Base-by-base conservation (phyloP, 345 rosid species). In the Populus ilicifolia region DNA sequence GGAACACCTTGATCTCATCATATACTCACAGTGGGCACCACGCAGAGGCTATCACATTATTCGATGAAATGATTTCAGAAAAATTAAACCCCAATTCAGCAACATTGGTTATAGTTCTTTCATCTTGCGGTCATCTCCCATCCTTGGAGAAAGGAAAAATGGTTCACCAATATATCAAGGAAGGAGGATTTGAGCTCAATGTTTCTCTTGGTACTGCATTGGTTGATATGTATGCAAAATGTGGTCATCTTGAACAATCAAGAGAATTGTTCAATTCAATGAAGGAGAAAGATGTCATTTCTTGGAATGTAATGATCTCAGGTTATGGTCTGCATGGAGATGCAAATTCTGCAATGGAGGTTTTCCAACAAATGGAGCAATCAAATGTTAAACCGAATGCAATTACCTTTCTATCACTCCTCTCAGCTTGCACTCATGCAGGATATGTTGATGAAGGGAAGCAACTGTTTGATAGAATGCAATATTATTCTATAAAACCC, bases 251-350 rank as follows among this genome's bases (percentile, higher is more conserved):
- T 35, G 85, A 85, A 52, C 86, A 86, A 79, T 85, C 90, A 2
- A 75, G 90, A 79, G 83, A 86, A 27, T 54, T 92, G 72, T 90
- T 92, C 36, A 59, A 84, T 75, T 82, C 81, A 21, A 80, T 85
- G 80, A 79, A 83, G 30, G 85, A 84, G 35, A 89, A 85, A 76
- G 96, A 90, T 78, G 72, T 65, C 4, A 78, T 91, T 56, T 89
- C 86, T 67, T 91, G 92, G 91, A 91, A 91, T 67, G 92, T 86
- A 54, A 90, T 91, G 92, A 91, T 89, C 33, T 87, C 89, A 75
- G 90, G 89, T 14, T 91, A 87, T 48, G 96, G 89, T 52, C 84
- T 86, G 82, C 89, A 90, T 77, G 92, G 93, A 78, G 80, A 90
- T 70, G 87, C 88, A 18, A 78, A 83, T 77, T 84, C 87, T 52